Conservation (phyloP, 75 land plant genomes). For the Azolla pinnata region DNA sequence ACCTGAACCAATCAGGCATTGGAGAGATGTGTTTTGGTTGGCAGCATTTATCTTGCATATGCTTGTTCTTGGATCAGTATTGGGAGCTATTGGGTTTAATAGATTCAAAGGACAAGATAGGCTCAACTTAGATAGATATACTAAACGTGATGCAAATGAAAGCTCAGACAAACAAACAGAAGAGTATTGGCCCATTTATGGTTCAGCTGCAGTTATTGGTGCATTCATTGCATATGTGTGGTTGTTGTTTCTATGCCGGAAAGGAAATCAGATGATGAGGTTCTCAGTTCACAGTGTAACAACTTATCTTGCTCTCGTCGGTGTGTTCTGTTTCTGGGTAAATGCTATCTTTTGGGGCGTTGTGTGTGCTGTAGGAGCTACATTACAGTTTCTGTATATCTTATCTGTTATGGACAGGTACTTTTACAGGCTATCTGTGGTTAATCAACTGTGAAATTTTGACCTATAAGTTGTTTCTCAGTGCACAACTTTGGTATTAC, state of each 20-base stretch:
- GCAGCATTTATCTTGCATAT: constrained; percentile 45
- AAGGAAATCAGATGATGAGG: constrained; percentile 57
- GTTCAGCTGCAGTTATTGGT: constrained; percentile 61
- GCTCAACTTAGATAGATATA: constrained; percentile 41
- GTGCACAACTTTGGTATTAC: neutral
- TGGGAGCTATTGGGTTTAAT: constrained; percentile 50
- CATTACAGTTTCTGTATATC: constrained; percentile 74
- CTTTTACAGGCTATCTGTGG: constrained; percentile 5
- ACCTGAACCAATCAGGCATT: constrained; percentile 37
- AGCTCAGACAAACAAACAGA: constrained; percentile 42
- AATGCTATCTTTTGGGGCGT: constrained; percentile 74
- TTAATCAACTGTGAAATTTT: neutral
- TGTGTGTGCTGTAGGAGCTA: constrained; percentile 77
- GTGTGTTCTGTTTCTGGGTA: constrained; percentile 76
- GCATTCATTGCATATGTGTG: constrained; percentile 50
- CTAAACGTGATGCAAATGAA: constrained; percentile 14
- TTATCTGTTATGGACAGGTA: constrained; percentile 91
- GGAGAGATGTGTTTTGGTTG: constrained; percentile 83
- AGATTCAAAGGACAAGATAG: constrained; percentile 51
- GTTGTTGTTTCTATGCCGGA: constrained; percentile 54
- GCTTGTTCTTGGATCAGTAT: constrained; percentile 44
- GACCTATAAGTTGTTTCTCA: neutral
- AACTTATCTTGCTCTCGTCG: constrained; percentile 75
- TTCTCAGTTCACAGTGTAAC: constrained; percentile 67
- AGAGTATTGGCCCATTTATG: constrained; percentile 75